Percentiles rank a stretch among this genome's conserved stretches.
These are phyloP conservation scores for Pseudogymnoascus sp. DNA, from an alignment of 2,329 filamentous ascomycete species.

Conservation along the genomic window DNA sequence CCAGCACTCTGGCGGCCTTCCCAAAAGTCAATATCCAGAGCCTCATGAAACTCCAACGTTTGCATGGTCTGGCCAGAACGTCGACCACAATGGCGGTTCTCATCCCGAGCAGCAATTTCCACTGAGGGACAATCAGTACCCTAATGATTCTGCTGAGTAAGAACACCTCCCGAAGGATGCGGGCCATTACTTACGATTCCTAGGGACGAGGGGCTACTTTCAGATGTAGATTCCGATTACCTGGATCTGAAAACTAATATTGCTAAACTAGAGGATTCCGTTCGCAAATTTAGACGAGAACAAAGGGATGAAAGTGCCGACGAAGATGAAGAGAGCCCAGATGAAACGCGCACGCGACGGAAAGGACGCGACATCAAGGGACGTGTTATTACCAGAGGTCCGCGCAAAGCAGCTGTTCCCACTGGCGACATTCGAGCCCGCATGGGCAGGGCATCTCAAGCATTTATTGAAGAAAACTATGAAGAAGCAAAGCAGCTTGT, in stretches of 20 bases:
- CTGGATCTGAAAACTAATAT: conserved; percentile 33
- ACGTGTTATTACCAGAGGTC: conserved; percentile 26
- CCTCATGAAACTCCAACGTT: conserved; percentile 3
- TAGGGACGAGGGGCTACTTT: conserved; percentile 14
- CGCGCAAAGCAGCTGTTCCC: conserved; percentile 53
- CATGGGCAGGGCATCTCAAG: conserved; percentile 57
- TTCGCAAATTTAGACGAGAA: conserved; percentile 17
- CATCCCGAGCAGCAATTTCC: not conserved
- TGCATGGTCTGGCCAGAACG: not conserved
- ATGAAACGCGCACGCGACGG: conserved; percentile 11
- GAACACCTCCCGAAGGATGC: not conserved
- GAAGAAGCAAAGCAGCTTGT: conserved; percentile 49
- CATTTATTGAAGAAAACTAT: conserved; percentile 55
- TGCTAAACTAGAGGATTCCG: conserved; percentile 28
- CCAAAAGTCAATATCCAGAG: conserved; percentile 6
- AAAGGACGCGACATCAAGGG: conserved; percentile 8
- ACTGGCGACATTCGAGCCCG: conserved; percentile 62
- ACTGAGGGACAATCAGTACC: not conserved
- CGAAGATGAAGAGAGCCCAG: not conserved
- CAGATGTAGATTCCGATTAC: conserved; percentile 35
- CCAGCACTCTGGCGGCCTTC: not conserved
- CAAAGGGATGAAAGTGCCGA: conserved; percentile 12
- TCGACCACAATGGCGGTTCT: not conserved
- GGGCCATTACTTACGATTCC: not conserved
- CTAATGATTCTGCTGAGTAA: not conserved